phyloP scores from a whole-genome alignment of 2,329 filamentous ascomycete species.

The Pyricularia sp. region DNA sequence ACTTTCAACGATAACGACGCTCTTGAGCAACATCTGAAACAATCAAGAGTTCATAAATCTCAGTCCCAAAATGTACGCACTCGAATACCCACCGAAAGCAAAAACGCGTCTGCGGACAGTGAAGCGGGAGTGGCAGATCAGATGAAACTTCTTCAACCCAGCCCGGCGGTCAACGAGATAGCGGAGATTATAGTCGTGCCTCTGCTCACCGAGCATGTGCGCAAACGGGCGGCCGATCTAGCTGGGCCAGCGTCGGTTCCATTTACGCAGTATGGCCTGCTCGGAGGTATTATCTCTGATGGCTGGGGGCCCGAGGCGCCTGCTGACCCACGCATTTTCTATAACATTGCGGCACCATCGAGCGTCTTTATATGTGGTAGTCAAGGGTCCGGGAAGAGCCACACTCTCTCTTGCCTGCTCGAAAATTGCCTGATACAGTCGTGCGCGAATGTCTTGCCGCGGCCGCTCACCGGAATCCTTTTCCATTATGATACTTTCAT shows the following conservation, averaged over 20 bases:
- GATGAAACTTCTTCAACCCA: neutral
- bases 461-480: conserved; percentile 49
- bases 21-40: neutral
- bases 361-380: conserved; percentile 56
- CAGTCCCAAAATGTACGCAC: neutral
- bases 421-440: conserved; percentile 47
- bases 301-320: neutral
- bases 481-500: conserved; percentile 56
- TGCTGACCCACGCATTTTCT: conserved; percentile 26
- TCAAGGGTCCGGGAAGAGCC: conserved; percentile 56
- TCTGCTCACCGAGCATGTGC: neutral
- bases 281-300: neutral
- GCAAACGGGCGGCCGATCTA: neutral
- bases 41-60: neutral
- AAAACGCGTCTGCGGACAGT: neutral
- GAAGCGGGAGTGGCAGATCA: neutral
- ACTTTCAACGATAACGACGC: neutral
- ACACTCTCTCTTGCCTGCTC: conserved; percentile 44
- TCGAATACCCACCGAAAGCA: neutral
- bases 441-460: conserved; percentile 32
- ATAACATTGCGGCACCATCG: conserved; percentile 40
- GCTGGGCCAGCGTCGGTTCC: neutral
- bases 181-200: neutral
- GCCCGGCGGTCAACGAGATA: neutral
- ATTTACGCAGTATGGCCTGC: conserved; percentile 2